Evolutionary conservation across 495 filamentous ascomycete species (phyloP).

Genomic region (Apodospora peruviana): DNA sequence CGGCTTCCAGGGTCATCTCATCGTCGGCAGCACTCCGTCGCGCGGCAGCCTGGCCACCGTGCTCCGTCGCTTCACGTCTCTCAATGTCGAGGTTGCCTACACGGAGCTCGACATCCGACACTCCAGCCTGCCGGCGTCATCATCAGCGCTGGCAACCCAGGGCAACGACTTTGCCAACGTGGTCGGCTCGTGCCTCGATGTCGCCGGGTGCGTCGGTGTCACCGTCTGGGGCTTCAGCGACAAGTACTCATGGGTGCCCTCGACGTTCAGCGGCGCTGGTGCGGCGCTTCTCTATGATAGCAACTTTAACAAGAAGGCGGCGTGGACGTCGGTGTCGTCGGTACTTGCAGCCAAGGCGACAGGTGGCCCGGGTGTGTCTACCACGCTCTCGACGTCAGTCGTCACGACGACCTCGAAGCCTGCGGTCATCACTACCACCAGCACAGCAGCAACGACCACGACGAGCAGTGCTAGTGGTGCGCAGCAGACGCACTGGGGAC

Average conservation of each 20-base stretch:
- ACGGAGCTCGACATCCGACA: conserved; percentile 60
- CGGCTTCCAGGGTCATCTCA: conserved; percentile 55
- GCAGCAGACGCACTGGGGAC: conserved; percentile 26
- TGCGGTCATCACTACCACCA: conserved; percentile 3
- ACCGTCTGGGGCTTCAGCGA: conserved; percentile 64
- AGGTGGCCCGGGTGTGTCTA: conserved; percentile 5
- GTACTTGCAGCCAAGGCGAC: conserved; percentile 29
- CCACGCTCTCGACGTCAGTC: background rate
- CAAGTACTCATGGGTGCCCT: conserved; percentile 49
- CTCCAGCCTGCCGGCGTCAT: conserved; percentile 30
- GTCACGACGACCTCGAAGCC: background rate
- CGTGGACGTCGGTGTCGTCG: conserved; percentile 38
- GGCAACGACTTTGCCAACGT: conserved; percentile 49
- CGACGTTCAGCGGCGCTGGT: conserved; percentile 48
- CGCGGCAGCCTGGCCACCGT: conserved; percentile 30
- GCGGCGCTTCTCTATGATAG: conserved; percentile 52
- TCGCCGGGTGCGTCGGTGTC: conserved; percentile 51
- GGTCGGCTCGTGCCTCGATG: conserved; percentile 51
- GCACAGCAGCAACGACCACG: conserved; percentile 13
- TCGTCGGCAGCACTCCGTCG: conserved; percentile 44
- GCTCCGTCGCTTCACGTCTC: conserved; percentile 39
- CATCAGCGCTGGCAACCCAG: conserved; percentile 43
- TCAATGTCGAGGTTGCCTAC: conserved; percentile 53
- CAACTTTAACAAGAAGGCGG: conserved; percentile 47
- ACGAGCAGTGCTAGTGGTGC: conserved; percentile 6